Evolutionary conservation across 2,329 filamentous ascomycete genomes (phyloP).

Genomic region (Dactylellina leptospora): DNA sequence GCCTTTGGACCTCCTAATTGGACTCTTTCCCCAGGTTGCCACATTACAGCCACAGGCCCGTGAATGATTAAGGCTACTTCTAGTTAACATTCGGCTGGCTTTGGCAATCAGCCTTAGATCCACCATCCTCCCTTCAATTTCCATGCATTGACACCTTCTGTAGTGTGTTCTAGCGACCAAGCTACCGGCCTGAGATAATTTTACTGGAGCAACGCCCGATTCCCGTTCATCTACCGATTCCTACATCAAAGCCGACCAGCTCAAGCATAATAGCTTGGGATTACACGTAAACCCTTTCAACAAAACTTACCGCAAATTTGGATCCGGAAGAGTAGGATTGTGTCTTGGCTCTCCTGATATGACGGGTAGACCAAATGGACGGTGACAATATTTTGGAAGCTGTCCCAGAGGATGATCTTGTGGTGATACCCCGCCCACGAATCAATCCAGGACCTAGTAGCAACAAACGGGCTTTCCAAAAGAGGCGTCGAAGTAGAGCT

Average conservation of each 20-base stretch:
- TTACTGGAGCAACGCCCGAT: background rate
- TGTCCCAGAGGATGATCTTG: slow-evolving; percentile 50
- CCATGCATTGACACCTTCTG: slow-evolving; percentile 1
- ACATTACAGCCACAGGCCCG: slow-evolving; percentile 27
- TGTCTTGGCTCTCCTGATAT: background rate
- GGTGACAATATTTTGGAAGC: slow-evolving; percentile 25
- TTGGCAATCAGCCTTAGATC: slow-evolving; percentile 16
- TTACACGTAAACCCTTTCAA: no score
- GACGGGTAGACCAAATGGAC: slow-evolving; percentile 32
- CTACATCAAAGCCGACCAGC: background rate
- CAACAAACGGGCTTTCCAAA: slow-evolving; percentile 56
- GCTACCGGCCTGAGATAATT: no score
- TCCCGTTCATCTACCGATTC: background rate
- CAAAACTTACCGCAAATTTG: background rate
- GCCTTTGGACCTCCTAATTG: slow-evolving; percentile 12
- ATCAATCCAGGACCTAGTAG: slow-evolving; percentile 23
- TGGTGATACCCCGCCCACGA: slow-evolving; percentile 52
- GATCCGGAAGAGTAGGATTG: background rate
- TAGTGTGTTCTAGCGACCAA: background rate
- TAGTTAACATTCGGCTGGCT: slow-evolving; percentile 14
- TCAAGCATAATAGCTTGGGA: background rate
- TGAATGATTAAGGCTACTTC: no score
- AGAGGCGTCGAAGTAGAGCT: slow-evolving; percentile 57
- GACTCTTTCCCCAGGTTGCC: slow-evolving; percentile 24
- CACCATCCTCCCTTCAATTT: slow-evolving; percentile 6